Evolutionary conservation across 2,329 filamentous ascomycete species (phyloP).

Genomic region (Aspergillus ochraceus): DNA sequence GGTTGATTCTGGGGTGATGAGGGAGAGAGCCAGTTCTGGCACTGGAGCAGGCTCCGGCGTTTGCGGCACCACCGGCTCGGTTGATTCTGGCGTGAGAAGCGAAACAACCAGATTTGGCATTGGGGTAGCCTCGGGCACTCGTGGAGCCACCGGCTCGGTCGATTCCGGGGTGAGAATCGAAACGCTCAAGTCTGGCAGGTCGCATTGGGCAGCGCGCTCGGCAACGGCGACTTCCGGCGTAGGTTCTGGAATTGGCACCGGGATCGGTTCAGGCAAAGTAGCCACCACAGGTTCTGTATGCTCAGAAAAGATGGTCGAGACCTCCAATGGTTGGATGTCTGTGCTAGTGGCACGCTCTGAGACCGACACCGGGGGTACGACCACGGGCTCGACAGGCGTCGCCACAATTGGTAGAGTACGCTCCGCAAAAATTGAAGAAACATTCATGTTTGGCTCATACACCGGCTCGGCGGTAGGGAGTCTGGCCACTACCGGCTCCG

Average conservation of each 20-base stretch:
- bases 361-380: slow-evolving; percentile 15
- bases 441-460: slow-evolving; percentile 19
- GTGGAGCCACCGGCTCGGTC: slow-evolving; percentile 35
- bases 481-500: slow-evolving; percentile 21
- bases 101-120: not conserved
- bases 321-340: slow-evolving; percentile 18
- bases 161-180: slow-evolving; percentile 27
- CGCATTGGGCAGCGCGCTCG: slow-evolving; percentile 12
- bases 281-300: slow-evolving; percentile 27
- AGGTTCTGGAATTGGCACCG: slow-evolving; percentile 10
- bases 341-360: slow-evolving; percentile 20
- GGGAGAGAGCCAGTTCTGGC: not conserved
- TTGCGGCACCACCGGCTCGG: slow-evolving; percentile 34
- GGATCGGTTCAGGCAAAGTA: slow-evolving; percentile 13
- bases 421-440: slow-evolving; percentile 20
- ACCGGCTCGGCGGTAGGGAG: slow-evolving; percentile 24
- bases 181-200: slow-evolving; percentile 26
- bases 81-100: slow-evolving; percentile 14
- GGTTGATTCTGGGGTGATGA: slow-evolving; percentile 17
- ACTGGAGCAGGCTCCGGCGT: not conserved
- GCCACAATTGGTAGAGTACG: slow-evolving; percentile 24
- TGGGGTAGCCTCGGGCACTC: slow-evolving; percentile 2
- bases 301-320: slow-evolving; percentile 33
- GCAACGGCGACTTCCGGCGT: slow-evolving; percentile 17
- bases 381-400: slow-evolving; percentile 19